phyloP scores from a whole-genome alignment of 495 filamentous ascomycete species.

The Xylaria palmicola region DNA sequence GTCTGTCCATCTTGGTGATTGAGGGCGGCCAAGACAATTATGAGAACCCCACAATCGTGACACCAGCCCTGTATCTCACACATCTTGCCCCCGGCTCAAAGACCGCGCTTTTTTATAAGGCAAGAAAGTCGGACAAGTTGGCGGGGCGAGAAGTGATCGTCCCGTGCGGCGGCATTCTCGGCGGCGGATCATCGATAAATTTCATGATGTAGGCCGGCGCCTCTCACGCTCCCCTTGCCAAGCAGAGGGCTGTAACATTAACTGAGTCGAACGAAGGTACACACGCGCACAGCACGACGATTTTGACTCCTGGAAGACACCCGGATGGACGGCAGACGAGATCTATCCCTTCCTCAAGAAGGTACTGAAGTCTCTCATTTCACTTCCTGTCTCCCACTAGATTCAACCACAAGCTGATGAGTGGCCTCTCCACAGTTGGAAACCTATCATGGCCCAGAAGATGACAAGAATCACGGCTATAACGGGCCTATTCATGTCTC shows the following conservation, averaged over 20 bases:
- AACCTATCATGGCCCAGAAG: slow-evolving; percentile 45
- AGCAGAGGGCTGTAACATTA: not conserved
- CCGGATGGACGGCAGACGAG: slow-evolving; percentile 53
- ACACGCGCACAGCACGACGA: slow-evolving; percentile 39
- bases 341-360: slow-evolving; percentile 54
- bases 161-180: slow-evolving; percentile 53
- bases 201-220: slow-evolving; percentile 50
- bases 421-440: slow-evolving; percentile 37
- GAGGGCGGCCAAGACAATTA: slow-evolving; percentile 42
- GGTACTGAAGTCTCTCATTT: slow-evolving; percentile 27
- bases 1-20: slow-evolving; percentile 42
- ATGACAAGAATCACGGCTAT: slow-evolving; percentile 43
- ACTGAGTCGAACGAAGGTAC: slow-evolving; percentile 22
- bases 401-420: not conserved
- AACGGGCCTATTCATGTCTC: slow-evolving; percentile 52
- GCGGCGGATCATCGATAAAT: slow-evolving; percentile 61
- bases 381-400: not conserved
- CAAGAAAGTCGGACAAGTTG: slow-evolving; percentile 39
- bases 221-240: not conserved
- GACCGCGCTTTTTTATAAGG: slow-evolving; percentile 38
- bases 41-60: slow-evolving; percentile 29
- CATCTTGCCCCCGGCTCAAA: slow-evolving; percentile 35
- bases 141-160: slow-evolving; percentile 48
- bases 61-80: slow-evolving; percentile 33
- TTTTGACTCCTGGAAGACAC: slow-evolving; percentile 52